Percentiles rank a stretch among this genome's conserved stretches.
These are phyloP conservation scores for Euphrasia confusa DNA, from an alignment of 257 asterid species.

Conservation along the genomic window DNA sequence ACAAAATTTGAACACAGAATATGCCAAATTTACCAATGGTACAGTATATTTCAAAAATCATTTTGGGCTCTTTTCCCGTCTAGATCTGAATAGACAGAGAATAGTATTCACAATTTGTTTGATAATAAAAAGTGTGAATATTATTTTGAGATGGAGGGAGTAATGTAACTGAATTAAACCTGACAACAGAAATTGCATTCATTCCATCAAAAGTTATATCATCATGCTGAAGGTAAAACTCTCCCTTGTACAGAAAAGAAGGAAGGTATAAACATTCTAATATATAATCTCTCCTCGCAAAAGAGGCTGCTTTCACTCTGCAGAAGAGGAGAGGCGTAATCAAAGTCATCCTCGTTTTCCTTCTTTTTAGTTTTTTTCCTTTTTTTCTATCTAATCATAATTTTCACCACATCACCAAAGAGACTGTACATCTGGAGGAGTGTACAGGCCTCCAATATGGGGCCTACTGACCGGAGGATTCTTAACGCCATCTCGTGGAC, in stretches of 20 bases:
- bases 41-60: neutral
- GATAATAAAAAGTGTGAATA: too few species aligned
- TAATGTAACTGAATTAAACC: neutral
- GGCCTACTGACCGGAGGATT: slow-evolving; percentile 42
- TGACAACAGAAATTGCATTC: neutral
- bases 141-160: neutral
- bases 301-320: slow-evolving; percentile 6
- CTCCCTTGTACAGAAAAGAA: slow-evolving; percentile 46
- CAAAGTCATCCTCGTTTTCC: slow-evolving; percentile 21
- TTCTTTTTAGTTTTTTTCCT: slow-evolving; percentile 17
- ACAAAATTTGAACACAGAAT: neutral
- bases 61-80: neutral
- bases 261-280: slow-evolving; percentile 43
- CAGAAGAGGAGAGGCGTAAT: slow-evolving; percentile 28
- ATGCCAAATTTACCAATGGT: neutral
- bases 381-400: neutral
- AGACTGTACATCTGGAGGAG: slow-evolving; percentile 54
- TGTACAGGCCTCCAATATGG: slow-evolving; percentile 55
- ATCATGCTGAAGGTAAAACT: slow-evolving; percentile 26
- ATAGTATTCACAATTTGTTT: too few species aligned
- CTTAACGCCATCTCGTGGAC: slow-evolving; percentile 34
- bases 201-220: slow-evolving; percentile 26
- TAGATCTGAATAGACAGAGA: too few species aligned
- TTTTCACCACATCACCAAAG: slow-evolving; percentile 47
- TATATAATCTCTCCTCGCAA: neutral